Percentiles rank a stretch among this genome's conserved stretches.
These are phyloP conservation scores for Cercospora sesami DNA, from an alignment of 2,329 filamentous ascomycete species.

Conservation along the genomic window DNA sequence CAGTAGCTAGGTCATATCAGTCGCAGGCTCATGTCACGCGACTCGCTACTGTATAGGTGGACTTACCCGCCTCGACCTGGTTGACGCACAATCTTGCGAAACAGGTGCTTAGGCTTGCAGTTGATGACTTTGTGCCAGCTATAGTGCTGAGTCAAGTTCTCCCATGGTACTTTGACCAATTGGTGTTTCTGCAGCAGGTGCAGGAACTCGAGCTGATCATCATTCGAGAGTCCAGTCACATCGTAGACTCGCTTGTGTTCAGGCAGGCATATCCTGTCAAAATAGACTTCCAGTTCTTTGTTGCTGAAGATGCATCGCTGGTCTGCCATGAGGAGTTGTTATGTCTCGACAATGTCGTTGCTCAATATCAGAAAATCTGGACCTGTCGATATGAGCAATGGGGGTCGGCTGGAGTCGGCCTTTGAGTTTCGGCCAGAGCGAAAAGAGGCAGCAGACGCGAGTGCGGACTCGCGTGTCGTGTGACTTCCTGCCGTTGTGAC, in stretches of 20 bases:
- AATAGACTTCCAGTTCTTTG: slow-evolving; percentile 32
- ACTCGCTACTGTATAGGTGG: neutral
- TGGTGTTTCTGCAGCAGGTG: slow-evolving; percentile 41
- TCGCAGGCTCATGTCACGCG: neutral
- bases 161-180: slow-evolving; percentile 56
- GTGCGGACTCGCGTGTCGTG: neutral
- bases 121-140: slow-evolving; percentile 51
- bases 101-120: slow-evolving; percentile 52
- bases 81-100: slow-evolving; percentile 52
- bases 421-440: slow-evolving; percentile 4
- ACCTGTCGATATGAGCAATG: slow-evolving; percentile 1
- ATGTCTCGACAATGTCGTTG: neutral
- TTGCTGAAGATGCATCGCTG: slow-evolving; percentile 19
- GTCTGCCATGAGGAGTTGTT: slow-evolving; percentile 7
- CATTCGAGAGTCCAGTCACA: slow-evolving; percentile 22
- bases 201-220: slow-evolving; percentile 29
- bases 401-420: neutral
- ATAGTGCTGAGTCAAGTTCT: slow-evolving; percentile 59
- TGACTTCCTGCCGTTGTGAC: neutral
- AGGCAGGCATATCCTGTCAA: slow-evolving; percentile 34
- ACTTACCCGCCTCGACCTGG: slow-evolving; percentile 51
- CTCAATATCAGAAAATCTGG: neutral
- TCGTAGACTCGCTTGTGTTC: slow-evolving; percentile 23
- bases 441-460: neutral
- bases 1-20: slow-evolving; percentile 29